Base-by-base conservation (phyloP, 2,329 filamentous ascomycete genomes). In the Plenodomus tracheiphilus region DNA sequence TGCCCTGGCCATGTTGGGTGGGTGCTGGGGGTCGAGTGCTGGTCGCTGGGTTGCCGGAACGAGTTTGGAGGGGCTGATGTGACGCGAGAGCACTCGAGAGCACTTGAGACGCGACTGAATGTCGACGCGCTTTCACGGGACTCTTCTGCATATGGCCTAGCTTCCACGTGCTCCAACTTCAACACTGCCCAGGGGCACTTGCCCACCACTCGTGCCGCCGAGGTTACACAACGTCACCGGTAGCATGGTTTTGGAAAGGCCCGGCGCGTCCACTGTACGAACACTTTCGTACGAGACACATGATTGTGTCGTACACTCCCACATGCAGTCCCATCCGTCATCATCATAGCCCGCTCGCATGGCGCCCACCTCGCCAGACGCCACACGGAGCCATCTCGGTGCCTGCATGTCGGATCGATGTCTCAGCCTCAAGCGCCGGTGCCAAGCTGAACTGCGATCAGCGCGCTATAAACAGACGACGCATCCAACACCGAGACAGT, bases 1-100 rank as follows among this genome's bases (percentile, higher is more conserved):
- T 55, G 76, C 76, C 62, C 72, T 69, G 18, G 74, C 74, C 77
- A 79, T 79, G 57, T 39, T 67, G 59, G 51, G 41, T 28, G 43
- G 52, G 56, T 35, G 40, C 47, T 39, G 49, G 41, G n/a, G 52
- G 48, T 46, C 43, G 47, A 52, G 54, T 18, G 16, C n/a, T n/a
- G n/a, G n/a, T n/a, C n/a, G n/a, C n/a, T n/a, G n/a, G n/a, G n/a
- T n/a, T n/a, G n/a, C n/a, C n/a, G n/a, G n/a, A n/a, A n/a, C n/a
- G 16, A 9, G 16, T 4, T 37, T 37, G 35, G 16, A 17, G 35
- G 18, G 16, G 35, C 16, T 37, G 35, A 17, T 37, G 35, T 34
- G 47, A 70, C 62, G 66, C 62, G 65, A 58, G 47, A 61, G n/a
- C 53, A 61, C 61, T 60, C 55, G 51, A 49, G 21, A 19, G 46